Percentiles rank a stretch among this genome's conserved stretches.
Conservation (phyloP, 768 basidiomycete species). For the Rhizopogon vinicolor region DNA sequence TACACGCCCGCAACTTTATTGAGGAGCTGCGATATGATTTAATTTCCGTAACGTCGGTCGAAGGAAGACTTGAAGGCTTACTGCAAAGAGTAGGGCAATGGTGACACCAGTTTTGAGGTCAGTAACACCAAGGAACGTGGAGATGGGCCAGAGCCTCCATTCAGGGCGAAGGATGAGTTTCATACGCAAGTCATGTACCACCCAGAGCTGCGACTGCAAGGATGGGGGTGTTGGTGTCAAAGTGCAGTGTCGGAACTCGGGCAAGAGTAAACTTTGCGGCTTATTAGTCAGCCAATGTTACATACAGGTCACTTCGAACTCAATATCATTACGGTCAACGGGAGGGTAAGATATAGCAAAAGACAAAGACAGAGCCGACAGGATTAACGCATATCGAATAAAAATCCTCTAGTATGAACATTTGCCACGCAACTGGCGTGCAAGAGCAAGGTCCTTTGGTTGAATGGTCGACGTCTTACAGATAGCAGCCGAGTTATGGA, state of each 20-base stretch:
- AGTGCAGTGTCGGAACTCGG: background rate
- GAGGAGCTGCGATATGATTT: slow-evolving; percentile 50
- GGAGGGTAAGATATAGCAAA: too few species aligned
- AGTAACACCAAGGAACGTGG: slow-evolving; percentile 79
- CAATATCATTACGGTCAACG: too few species aligned
- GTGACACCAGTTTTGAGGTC: slow-evolving; percentile 95
- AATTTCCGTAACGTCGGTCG: background rate
- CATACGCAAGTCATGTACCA: slow-evolving; percentile 44
- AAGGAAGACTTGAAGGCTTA: slow-evolving; percentile 34
- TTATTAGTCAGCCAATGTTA: background rate
- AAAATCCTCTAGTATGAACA: slow-evolving; percentile 7
- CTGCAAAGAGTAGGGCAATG: slow-evolving; percentile 84
- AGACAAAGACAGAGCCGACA: slow-evolving; percentile 6
- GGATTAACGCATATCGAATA: background rate
- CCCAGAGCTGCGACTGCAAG: background rate
- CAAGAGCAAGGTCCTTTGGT: slow-evolving; percentile 25
- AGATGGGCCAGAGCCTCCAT: slow-evolving; percentile 79
- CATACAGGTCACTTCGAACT: too few species aligned
- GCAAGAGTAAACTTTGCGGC: background rate
- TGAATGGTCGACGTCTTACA: slow-evolving; percentile 51
- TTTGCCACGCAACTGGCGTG: slow-evolving; percentile 26
- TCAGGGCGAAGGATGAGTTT: slow-evolving; percentile 78
- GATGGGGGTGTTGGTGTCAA: background rate
- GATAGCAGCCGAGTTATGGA: slow-evolving; percentile 48
- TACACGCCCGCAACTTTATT: slow-evolving; percentile 99